phyloP scores from a whole-genome alignment of 1,284 basidiomycete species.

The Xerocomus amazonicus region DNA sequence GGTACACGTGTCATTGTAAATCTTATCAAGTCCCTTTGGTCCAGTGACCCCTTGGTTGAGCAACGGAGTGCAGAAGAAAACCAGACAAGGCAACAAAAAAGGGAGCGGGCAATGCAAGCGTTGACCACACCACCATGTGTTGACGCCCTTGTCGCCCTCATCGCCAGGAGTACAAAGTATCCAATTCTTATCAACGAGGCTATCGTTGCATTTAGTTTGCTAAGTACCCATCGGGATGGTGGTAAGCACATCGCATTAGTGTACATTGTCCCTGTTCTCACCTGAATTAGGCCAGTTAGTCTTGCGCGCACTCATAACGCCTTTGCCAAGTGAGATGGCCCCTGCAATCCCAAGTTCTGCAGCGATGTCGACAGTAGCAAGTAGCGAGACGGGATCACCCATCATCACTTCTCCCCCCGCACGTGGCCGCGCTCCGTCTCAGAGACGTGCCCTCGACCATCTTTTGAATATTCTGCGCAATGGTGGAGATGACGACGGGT shows the following conservation, averaged over 20 bases:
- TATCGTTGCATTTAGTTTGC: conserved; percentile 76
- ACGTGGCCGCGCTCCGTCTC: conserved; percentile 41
- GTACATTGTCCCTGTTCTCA: conserved; percentile 12
- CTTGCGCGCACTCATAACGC: conserved; percentile 51
- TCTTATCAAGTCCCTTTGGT: conserved; percentile 69
- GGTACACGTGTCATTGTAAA: conserved; percentile 87
- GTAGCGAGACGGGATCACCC: conserved; percentile 44
- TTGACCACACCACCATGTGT: conserved; percentile 54
- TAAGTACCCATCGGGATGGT: conserved; percentile 63
- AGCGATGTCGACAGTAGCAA: conserved; percentile 41
- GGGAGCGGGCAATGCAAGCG: conserved; percentile 51
- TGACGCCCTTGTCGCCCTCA: conserved; percentile 65
- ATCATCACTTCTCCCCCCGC: conserved; percentile 36
- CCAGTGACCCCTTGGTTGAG: conserved; percentile 40
- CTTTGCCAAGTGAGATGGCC: conserved; percentile 44
- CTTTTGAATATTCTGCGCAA: conserved; percentile 55
- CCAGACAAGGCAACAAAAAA: conserved; percentile 42
- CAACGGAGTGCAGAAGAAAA: conserved; percentile 25
- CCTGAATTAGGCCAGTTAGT: conserved; percentile 52
- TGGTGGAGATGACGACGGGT: conserved; percentile 39
- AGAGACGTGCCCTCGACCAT: conserved; percentile 59
- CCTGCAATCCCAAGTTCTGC: conserved; percentile 34
- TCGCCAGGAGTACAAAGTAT: conserved; percentile 76
- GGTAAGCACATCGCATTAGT: conserved; percentile 42
- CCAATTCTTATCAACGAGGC: conserved; percentile 89